These are phyloP conservation scores for Alternaria tenuissima DNA, from an alignment of 2,329 filamentous ascomycete genomes.

Conservation along the genomic window DNA sequence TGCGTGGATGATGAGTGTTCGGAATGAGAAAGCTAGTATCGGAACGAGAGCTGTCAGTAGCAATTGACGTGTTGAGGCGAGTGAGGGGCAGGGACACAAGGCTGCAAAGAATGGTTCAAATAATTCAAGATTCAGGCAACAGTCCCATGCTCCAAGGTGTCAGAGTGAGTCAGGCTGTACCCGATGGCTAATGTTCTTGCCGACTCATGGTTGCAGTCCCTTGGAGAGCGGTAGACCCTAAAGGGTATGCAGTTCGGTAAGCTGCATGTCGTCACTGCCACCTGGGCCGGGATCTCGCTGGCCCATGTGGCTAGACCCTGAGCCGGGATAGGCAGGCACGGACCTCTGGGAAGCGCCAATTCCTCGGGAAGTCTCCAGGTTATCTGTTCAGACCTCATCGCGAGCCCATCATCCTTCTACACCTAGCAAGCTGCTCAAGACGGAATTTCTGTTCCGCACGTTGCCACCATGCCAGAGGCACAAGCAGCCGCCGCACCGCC, in stretches of 20 bases:
- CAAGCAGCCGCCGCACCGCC: conserved; percentile 24
- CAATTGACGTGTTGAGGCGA: conserved; percentile 12
- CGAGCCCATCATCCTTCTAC: not conserved
- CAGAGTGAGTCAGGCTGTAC: not conserved
- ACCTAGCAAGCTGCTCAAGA: conserved; percentile 15
- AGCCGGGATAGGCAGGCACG: conserved; percentile 7
- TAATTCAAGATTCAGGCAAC: not conserved
- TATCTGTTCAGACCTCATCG: conserved; percentile 19
- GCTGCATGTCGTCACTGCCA: conserved; percentile 25
- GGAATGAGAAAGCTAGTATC: conserved; percentile 19
- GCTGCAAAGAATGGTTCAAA: not conserved
- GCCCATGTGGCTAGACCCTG: conserved; percentile 28
- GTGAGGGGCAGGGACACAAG: conserved; percentile 13
- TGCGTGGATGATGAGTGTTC: conserved; percentile 1
- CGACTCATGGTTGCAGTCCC: conserved; percentile 14
- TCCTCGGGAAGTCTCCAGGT: conserved; percentile 7
- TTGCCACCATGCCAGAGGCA: conserved; percentile 43
- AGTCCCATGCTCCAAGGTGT: not conserved
- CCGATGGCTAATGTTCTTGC: not conserved
- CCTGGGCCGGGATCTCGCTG: conserved; percentile 17
- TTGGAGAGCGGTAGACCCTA: not conserved
- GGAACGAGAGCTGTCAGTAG: conserved; percentile 15
- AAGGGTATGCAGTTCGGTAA: conserved; percentile 14
- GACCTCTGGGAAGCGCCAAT: conserved; percentile 15
- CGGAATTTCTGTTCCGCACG: conserved; percentile 20